phyloP scores from a whole-genome alignment of 768 basidiomycete genomes.

The Xanthoconium purpureum region DNA sequence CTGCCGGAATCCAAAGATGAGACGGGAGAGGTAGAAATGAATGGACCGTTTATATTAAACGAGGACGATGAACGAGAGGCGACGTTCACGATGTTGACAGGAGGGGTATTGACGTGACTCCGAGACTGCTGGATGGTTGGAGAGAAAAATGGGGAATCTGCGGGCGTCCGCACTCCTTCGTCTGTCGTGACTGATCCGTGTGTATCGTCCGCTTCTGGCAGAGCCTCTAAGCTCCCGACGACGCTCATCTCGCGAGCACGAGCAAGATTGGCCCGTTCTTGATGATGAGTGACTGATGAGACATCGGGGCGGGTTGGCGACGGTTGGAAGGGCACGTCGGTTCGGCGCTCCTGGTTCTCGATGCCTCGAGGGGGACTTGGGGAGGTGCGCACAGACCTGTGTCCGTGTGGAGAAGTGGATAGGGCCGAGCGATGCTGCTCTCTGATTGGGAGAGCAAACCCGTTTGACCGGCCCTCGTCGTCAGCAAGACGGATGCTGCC shows the following conservation, averaged over 20 bases:
- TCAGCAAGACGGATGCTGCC: constrained; percentile 54
- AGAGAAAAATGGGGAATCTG: constrained; percentile 39
- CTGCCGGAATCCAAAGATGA: constrained; percentile 77
- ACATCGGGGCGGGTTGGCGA: constrained; percentile 39
- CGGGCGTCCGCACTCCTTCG: constrained; percentile 26
- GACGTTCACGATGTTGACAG: constrained; percentile 36
- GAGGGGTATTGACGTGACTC: constrained; percentile 45
- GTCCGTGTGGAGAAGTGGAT: constrained; percentile 62
- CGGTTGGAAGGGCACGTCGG: constrained; percentile 33
- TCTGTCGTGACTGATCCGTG: constrained; percentile 33
- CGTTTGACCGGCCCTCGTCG: constrained; percentile 45
- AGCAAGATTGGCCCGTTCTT: constrained; percentile 45
- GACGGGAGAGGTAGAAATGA: constrained; percentile 69
- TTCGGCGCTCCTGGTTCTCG: constrained; percentile 19
- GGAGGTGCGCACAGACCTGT: constrained; percentile 65
- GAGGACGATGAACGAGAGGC: constrained; percentile 41
- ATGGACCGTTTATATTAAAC: constrained; percentile 43
- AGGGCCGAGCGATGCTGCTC: constrained; percentile 45
- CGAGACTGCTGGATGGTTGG: constrained; percentile 37
- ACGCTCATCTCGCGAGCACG: constrained; percentile 49
- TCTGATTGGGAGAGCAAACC: constrained; percentile 44
- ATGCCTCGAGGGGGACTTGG: constrained; percentile 56
- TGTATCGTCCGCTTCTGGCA: constrained; percentile 56
- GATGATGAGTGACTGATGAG: constrained; percentile 47
- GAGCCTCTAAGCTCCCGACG: constrained; percentile 48